A percentile compares a stretch with the other conserved stretches of the same genome.
phyloP scores from a whole-genome alignment of 1,139 yeast species.

The Sugiyamaella castrensis region DNA sequence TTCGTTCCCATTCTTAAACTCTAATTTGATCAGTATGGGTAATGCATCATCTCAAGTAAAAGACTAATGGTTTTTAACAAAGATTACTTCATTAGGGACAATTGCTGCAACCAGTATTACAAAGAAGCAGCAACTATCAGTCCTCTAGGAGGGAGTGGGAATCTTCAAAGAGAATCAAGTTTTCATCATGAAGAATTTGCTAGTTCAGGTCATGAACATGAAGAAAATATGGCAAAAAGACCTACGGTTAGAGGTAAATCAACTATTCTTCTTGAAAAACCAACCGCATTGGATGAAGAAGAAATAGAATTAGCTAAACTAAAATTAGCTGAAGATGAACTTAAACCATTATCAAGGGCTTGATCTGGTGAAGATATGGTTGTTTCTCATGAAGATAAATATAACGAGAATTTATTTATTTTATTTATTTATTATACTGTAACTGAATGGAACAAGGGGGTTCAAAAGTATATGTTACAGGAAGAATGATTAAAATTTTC shows the following conservation, averaged over 20 bases:
- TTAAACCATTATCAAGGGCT: constrained; percentile 37
- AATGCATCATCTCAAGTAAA: constrained; percentile 36
- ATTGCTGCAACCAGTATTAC: constrained; percentile 15
- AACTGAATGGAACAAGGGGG: constrained; percentile 95
- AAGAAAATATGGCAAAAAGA: constrained; percentile 23
- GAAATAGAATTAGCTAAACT: constrained; percentile 34
- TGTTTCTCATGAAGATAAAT: constrained; percentile 26
- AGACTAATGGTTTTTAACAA: constrained; percentile 20
- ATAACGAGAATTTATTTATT: constrained; percentile 40
- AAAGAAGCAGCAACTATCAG: constrained; percentile 15
- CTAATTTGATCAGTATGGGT: constrained; percentile 27
- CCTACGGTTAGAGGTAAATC: constrained; percentile 32
- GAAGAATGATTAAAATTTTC: constrained; percentile 80
- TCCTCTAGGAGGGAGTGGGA: constrained; percentile 10
- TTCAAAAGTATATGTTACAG: constrained; percentile 83
- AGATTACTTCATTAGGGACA: no score
- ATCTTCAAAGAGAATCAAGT: constrained; percentile 10
- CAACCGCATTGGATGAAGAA: constrained; percentile 29
- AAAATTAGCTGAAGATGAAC: constrained; percentile 24
- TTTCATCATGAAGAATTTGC: constrained; percentile 18
- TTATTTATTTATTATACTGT: no score
- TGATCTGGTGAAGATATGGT: constrained; percentile 43
- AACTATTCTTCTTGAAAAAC: constrained; percentile 33
- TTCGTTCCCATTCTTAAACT: no score
- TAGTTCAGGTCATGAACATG: constrained; percentile 13